These are phyloP conservation scores for Cucumis melo DNA, from an alignment of 306 rosid species.

Conservation along the genomic window DNA sequence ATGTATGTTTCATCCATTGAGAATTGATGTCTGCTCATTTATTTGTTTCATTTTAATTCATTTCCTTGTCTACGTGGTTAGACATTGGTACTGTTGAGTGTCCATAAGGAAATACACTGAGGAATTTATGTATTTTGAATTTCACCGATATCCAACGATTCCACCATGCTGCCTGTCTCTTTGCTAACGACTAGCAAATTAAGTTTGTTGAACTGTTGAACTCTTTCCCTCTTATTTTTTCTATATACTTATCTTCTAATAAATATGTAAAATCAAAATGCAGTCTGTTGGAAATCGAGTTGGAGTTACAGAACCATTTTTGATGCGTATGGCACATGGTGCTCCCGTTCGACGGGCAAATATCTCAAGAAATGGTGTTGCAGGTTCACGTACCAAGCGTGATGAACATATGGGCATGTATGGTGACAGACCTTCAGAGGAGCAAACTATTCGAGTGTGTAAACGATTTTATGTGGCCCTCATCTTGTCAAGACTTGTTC, in stretches of 20 bases:
- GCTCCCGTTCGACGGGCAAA: conserved; percentile 53
- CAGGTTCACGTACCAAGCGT: conserved; percentile 22
- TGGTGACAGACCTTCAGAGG: conserved; percentile 36
- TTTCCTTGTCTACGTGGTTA: not conserved
- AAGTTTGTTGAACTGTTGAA: not conserved
- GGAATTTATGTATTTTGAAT: not conserved
- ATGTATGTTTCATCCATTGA: not conserved
- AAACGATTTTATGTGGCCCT: conserved; percentile 91
- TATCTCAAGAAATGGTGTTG: conserved; percentile 34
- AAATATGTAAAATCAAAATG: conserved; percentile 8
- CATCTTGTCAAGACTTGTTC: conserved; percentile 80
- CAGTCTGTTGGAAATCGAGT: conserved; percentile 92
- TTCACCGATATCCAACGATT: not conserved
- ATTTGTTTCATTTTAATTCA: not conserved
- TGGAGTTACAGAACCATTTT: conserved; percentile 83
- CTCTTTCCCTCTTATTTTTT: not conserved
- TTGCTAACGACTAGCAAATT: not conserved
- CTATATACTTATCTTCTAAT: not conserved
- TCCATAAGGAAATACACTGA: not conserved
- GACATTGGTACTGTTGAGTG: not conserved
- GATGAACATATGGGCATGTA: conserved; percentile 26
- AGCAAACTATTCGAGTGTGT: conserved; percentile 73
- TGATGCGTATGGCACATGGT: conserved; percentile 97
- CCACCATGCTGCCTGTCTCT: not conserved
- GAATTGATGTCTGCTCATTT: not conserved